These are phyloP conservation scores for Hortaea werneckii DNA, from an alignment of 2,329 filamentous ascomycete genomes.

Conservation along the genomic window DNA sequence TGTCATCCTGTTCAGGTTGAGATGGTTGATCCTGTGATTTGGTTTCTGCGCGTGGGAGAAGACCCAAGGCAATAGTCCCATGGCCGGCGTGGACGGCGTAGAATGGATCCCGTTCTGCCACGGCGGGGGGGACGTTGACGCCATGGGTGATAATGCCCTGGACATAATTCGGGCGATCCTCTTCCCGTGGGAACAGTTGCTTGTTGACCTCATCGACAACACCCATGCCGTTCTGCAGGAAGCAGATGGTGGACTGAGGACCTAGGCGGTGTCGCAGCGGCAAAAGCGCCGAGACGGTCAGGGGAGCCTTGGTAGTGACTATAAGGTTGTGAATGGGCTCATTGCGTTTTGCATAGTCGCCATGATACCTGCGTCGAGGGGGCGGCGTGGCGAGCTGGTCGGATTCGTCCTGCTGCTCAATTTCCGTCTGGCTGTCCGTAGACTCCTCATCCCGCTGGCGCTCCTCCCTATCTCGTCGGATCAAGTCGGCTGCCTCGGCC, in stretches of 20 bases:
- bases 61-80: slow-evolving; percentile 48
- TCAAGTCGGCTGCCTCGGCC: slow-evolving; percentile 17
- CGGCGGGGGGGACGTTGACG: slow-evolving; percentile 33
- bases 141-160: slow-evolving; percentile 57
- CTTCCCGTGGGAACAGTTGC: slow-evolving; percentile 57
- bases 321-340: slow-evolving; percentile 63
- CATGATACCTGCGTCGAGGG: not conserved
- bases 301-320: slow-evolving; percentile 63
- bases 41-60: slow-evolving; percentile 32
- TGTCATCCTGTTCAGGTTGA: not conserved
- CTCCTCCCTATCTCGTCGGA: no score
- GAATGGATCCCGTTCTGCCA: slow-evolving; percentile 34
- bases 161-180: slow-evolving; percentile 63
- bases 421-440: not conserved
- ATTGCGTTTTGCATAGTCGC: slow-evolving; percentile 4
- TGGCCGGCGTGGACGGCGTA: slow-evolving; percentile 47
- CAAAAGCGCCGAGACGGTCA: slow-evolving; percentile 56
- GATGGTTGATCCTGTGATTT: not conserved
- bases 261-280: slow-evolving; percentile 58
- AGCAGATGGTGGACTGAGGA: slow-evolving; percentile 58
- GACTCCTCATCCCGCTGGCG: slow-evolving; percentile 2
- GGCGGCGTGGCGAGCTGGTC: not conserved
- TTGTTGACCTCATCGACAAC: slow-evolving; percentile 67
- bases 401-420: slow-evolving; percentile 1
- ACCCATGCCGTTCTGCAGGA: slow-evolving; percentile 76